Evolutionary conservation across 495 filamentous ascomycete species (phyloP), one percentile per base, ranked within the genome.

Genomic region (Penicillium subrubescens): DNA sequence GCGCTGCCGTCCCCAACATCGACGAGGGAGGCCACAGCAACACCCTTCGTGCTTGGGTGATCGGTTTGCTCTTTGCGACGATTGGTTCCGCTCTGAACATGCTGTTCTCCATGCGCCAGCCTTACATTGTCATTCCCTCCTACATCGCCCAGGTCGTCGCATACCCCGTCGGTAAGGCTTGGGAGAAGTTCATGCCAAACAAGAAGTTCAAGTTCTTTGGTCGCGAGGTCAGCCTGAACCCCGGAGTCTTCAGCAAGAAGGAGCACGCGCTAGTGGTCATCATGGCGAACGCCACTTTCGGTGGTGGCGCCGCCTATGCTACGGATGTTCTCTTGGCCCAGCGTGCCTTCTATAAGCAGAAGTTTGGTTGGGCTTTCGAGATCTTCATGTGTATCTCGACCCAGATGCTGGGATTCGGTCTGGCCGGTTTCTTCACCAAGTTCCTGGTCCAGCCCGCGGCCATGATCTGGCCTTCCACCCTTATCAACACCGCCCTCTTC

Each of bases 221-320:
- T 11, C 41, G 81, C 35, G 70, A 78, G 25, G 85, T 81, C 71
- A 83, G 81, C 25, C 73, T 92, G 17, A 92, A 92, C 68, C 89
- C 89, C 0, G 88, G 89, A 1, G 84, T 82, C 7, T 93, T 90
- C 79, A 92, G 89, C 74, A 87, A 90, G 73, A 93, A 93, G 69
- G 89, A 92, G 67, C 90, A 93, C 69, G 79, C 88, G 7, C 80
- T 92, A 54, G 87, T 90, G 37, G 87, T 89, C n/a, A 85, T 92
- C 67, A 92, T 92, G 90, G 78, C 79, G 43, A 81, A 81, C 64
- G 78, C 78, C 50, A 76, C 75, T 14, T 80, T 89, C 75, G 67
- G 76, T 50, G 76, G 71, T 61, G 81, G 81, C 55, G 86, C 86
- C 15, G 88, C 87, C 21, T 92, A 91, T 61, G 85, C 87, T 14